Conservation (phyloP, 768 basidiomycete species). For the Leccinellum albellum region DNA sequence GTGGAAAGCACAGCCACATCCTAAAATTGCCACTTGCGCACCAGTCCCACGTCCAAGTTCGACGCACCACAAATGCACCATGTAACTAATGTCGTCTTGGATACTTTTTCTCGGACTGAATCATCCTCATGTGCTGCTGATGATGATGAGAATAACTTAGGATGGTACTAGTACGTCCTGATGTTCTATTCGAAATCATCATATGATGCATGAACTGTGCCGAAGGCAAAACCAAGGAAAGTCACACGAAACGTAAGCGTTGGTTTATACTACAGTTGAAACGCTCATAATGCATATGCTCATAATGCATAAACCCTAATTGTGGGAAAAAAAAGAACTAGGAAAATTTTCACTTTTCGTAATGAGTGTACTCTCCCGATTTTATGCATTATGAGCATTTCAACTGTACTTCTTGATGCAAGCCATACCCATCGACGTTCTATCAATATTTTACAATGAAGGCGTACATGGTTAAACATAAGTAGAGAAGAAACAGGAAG, state of each 20-base stretch:
- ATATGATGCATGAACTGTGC: background rate
- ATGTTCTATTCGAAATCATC: background rate
- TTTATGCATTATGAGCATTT: too few relatives aligned
- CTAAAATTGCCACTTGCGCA: too few relatives aligned
- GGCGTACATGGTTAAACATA: constrained; percentile 2
- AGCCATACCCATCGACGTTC: background rate
- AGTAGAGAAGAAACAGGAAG: background rate
- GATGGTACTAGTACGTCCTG: background rate
- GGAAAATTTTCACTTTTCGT: too few relatives aligned
- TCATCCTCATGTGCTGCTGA: background rate
- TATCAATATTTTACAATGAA: background rate
- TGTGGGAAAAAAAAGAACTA: too few relatives aligned
- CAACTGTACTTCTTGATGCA: too few relatives aligned
- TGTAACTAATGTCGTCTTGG: background rate
- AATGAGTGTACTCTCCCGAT: too few relatives aligned
- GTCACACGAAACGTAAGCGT: background rate
- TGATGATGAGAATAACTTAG: background rate
- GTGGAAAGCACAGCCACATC: background rate
- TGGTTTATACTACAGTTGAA: background rate
- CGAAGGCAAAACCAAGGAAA: background rate
- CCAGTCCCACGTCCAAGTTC: background rate
- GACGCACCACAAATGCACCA: background rate
- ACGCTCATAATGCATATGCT: too few relatives aligned
- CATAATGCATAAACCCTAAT: too few relatives aligned
- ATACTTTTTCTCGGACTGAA: background rate